Base-by-base conservation (phyloP, 139 green algal genomes). In the Micractinium conductrix region DNA sequence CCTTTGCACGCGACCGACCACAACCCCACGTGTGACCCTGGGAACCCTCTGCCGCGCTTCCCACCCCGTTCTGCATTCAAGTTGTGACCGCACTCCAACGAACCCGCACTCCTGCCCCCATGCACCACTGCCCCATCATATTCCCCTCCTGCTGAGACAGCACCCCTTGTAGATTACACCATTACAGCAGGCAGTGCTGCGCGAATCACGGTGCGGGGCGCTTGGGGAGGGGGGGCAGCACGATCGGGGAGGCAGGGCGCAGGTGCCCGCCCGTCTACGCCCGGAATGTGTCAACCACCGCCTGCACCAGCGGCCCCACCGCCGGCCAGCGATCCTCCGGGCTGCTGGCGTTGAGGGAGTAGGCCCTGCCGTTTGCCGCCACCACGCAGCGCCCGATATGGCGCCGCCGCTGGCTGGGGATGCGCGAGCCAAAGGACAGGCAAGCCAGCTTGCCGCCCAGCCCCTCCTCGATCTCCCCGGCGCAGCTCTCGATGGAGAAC, bases 351-450 rank as follows among this genome's bases (percentile, higher is more conserved):
- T 73, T 85, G 37, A 85, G 43, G 19, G 79, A 71, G 50, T 69
- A 85, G 28, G 78, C 58, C 2, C 12, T 35, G 38, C 44, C 44
- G 45, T 63, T 53, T 24, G 53, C 43, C n/a, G n/a, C n/a, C 38
- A 89, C 26, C 42, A 89, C n/a, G 7, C 53, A 50, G 33, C 79
- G 78, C 16, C 73, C 85, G 22, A 87, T 55, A 67, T 83, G 58
- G 33, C 70, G 85, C 71, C 79, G 58, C 37, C 48, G 74, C 70
- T 79, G 68, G 4, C 42, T 87, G 76, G 76, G 76, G 12, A 82
- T 72, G 38, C 55, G 40, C 12, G 26, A 42, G 30, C 53, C 53
- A 71, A 81, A 81, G 28, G 44, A 45, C 45, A 81, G 45, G 50
- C 74, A 78, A 35, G 44, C 48, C 69, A 87, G 38, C 44, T 62